Conservation (phyloP, 2,329 filamentous ascomycete genomes). For the Pyrenophora teres region DNA sequence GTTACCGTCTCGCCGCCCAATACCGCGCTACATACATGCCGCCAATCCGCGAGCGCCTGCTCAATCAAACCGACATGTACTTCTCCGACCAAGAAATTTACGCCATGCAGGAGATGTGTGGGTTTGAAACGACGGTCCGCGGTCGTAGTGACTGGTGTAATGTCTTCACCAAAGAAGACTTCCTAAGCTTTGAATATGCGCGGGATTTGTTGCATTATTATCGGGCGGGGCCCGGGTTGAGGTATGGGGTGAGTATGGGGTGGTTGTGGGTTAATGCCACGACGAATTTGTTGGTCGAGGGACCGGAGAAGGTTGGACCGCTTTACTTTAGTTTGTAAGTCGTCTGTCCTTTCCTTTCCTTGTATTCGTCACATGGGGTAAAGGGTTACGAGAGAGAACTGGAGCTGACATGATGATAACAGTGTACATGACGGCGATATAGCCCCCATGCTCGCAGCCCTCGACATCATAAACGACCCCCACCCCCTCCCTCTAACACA, state of each 20-base stretch:
- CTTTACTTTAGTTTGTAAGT: constrained; percentile 63
- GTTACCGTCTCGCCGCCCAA: constrained; percentile 52
- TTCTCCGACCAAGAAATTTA: constrained; percentile 58
- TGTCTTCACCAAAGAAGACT: constrained; percentile 60
- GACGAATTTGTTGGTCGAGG: constrained; percentile 53
- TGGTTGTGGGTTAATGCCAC: constrained; percentile 65
- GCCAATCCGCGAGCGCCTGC: constrained; percentile 53
- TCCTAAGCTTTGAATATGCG: constrained; percentile 62
- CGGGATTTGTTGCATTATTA: constrained; percentile 64
- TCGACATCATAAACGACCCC: constrained; percentile 55
- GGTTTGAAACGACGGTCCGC: constrained; percentile 61
- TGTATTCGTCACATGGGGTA: no score
- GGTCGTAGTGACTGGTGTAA: constrained; percentile 62
- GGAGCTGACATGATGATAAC: not conserved
- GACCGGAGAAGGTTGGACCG: constrained; percentile 47
- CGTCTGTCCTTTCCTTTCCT: not conserved
- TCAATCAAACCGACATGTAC: constrained; percentile 49
- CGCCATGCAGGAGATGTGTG: constrained; percentile 66
- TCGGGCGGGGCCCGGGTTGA: constrained; percentile 61
- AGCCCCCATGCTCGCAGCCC: constrained; percentile 58
- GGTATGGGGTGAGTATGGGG: constrained; percentile 59
- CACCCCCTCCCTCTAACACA: constrained; percentile 53
- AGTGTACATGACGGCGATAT: constrained; percentile 64
- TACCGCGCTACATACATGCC: constrained; percentile 57
- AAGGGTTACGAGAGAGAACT: no score